Conservation (phyloP, 805 yeast species). For the Brettanomyces custersianus region DNA sequence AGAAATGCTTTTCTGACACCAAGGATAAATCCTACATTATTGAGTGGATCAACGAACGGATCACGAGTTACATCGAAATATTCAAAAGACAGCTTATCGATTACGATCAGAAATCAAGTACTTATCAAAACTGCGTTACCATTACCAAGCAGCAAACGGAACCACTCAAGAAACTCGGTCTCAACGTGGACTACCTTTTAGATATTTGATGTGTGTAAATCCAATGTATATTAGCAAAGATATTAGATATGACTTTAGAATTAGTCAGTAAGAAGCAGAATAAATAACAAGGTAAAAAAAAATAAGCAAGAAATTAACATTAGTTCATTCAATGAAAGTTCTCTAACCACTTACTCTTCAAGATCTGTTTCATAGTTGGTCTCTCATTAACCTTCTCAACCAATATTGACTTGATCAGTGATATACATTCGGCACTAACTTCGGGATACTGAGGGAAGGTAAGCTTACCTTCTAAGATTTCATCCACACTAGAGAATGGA, state of each 20-base stretch:
- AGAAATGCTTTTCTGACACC: constrained; percentile 33
- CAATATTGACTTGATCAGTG: constrained; percentile 55
- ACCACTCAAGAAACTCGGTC: constrained; percentile 54
- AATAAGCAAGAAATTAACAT: neutral
- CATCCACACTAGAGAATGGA: constrained; percentile 93
- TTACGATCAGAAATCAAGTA: constrained; percentile 41
- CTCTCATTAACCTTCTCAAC: constrained; percentile 58
- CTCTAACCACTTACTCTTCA: constrained; percentile 61
- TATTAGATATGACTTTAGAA: neutral
- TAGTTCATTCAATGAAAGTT: constrained; percentile 12
- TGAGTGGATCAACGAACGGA: constrained; percentile 68
- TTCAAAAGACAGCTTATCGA: constrained; percentile 64
- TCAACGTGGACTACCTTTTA: constrained; percentile 66
- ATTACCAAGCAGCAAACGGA: constrained; percentile 50
- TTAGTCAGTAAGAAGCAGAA: neutral
- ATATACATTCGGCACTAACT: constrained; percentile 52
- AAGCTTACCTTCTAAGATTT: constrained; percentile 84
- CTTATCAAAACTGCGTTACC: constrained; percentile 46
- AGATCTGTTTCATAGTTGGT: constrained; percentile 66
- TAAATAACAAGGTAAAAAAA: neutral
- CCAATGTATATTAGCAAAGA: neutral
- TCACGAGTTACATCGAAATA: constrained; percentile 47
- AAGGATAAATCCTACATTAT: constrained; percentile 33
- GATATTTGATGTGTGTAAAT: constrained; percentile 5
- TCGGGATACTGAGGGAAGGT: constrained; percentile 48